Evolutionary conservation across 768 basidiomycete genomes (phyloP), one percentile per base, ranked within the genome.

Genomic region (Pulveroboletus sp.): DNA sequence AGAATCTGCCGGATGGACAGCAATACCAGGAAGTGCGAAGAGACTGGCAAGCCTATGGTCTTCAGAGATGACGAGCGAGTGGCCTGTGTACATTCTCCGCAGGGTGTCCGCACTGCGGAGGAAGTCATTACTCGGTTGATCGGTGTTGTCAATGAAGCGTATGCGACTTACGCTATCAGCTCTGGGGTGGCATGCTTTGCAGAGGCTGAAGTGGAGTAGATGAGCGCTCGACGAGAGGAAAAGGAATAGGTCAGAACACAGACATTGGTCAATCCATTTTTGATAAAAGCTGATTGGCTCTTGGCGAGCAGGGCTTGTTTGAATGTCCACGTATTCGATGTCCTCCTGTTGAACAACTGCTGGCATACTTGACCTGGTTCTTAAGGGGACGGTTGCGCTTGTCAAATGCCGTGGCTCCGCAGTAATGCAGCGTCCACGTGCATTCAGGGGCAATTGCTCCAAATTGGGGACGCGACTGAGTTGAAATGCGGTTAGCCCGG

Each of bases 71-170:
- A 86, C 74, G 26, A 87, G 57, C 26, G 82, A 80, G 57, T 85
- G 73, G 9, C 77, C 75, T 6, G 86, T 83, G 61, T 87, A 82
- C 14, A 84, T 49, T 56, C 72, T 76, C 33, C 74, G 77, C 35
- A 89, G 70, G 35, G 73, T 67, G 51, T 81, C 71, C 61, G 57
- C 76, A 67, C 68, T 67, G 53, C 43, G 39, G 6, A 28, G 14
- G 30, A 26, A 42, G 45, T 12, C 24, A n/a, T 36, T 21, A 35
- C n/a, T 40, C 38, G 49, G 39, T 30, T 27, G 30, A 49, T 37
- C 50, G 40, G 51, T 57, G 41, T 47, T 43, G 10, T 31, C 37
- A 33, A 51, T 30, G 15, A 26, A 36, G 36, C 3, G 32, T 43
- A 9, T 6, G 41, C 6, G 37, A 62, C 72, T 28, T 62, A 83